Base-by-base conservation (phyloP, 495 filamentous ascomycete species). In the Hypoxylon rickii region DNA sequence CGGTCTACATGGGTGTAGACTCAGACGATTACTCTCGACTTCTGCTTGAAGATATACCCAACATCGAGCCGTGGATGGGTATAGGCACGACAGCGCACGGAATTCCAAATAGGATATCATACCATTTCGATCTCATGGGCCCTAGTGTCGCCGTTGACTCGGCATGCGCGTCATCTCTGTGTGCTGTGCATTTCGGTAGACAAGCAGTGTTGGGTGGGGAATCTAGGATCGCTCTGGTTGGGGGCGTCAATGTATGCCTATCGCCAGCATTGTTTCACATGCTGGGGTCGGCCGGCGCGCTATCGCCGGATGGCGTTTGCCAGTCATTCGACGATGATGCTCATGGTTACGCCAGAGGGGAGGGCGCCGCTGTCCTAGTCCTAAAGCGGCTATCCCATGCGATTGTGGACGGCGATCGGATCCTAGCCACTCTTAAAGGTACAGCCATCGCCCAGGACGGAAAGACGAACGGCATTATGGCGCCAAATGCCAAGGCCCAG, bases 121-220 rank as follows among this genome's bases (percentile, higher is more conserved):
- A 79, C 45, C 74, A 73, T 40, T 76, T 77, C 19, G 69, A 79
- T 38, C 73, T 70, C 68, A 67, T 73, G n/a, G 78, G 77, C 0
- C 75, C 76, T 0, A 73, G 68, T 0, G 68, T 76, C 62, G 77
- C 76, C 0, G 69, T 80, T 7, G 77, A 81, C 38, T 78, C 76
- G 0, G 78, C 78, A 1, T 81, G 78, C 37, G 76, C 75, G 3
- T 72, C 69, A 3, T 72, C 67, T 32, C 59, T 81, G 3, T 51
- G 72, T 1, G 76, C 76, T 0, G 42, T 77, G 11, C 73, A 78
- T 53, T 53, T 54, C 45, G 75, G 67, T 7, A 56, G 66, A 5
- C 73, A 76, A 48, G 69, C 65, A 12, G 44, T 78, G 10, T 62
- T 67, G 22, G 60, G 15, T 38, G 69, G 69, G 15, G 73, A 78